phyloP scores from a whole-genome alignment of 352 stramenopile species.

The Phytophthora boehmeriae region DNA sequence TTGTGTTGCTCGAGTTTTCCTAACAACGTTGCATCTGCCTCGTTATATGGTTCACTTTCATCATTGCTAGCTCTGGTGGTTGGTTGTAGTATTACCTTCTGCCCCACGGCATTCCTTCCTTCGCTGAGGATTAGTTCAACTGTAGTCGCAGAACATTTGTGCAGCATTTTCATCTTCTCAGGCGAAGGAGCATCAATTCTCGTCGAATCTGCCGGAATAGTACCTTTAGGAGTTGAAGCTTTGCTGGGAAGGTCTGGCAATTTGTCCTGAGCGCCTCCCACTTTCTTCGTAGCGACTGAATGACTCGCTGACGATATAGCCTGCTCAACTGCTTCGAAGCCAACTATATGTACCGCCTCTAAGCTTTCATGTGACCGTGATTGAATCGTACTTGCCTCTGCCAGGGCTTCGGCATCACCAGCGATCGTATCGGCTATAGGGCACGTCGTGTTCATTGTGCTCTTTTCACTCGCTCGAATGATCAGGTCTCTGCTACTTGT shows the following conservation, averaged over 20 bases:
- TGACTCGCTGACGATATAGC: constrained; percentile 13
- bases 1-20: not conserved
- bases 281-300: not conserved
- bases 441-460: not conserved
- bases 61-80: not conserved
- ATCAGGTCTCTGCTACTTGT: not conserved
- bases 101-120: not conserved
- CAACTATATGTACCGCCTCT: constrained; percentile 4
- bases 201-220: not conserved
- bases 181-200: not conserved
- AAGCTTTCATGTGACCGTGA: not conserved
- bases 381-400: not conserved
- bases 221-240: not conserved
- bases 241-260: not conserved
- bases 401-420: too few relatives aligned
- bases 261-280: not conserved
- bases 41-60: too few relatives aligned
- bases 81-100: not conserved
- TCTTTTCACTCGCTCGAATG: not conserved
- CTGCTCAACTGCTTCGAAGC: constrained; percentile 3
- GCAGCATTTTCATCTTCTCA: constrained; percentile 2
- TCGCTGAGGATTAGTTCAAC: not conserved
- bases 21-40: too few relatives aligned
- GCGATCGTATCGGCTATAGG: not conserved
- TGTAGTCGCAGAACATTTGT: not conserved